A percentile compares a stretch with the other conserved stretches of the same genome.
Evolutionary conservation across 306 rosid species (phyloP).

Genomic region (Crotalaria pallida): DNA sequence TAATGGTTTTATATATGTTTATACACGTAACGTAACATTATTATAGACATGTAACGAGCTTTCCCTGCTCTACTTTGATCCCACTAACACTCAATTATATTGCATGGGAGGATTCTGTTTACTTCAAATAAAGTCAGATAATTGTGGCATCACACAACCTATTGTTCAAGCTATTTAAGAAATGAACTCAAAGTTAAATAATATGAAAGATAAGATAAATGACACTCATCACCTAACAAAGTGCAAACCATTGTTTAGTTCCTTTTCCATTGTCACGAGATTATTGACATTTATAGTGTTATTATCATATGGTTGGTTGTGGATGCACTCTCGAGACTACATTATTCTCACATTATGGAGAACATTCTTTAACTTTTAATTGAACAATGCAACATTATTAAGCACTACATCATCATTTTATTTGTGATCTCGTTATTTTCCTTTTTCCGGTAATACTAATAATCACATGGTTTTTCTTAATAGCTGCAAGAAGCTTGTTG

Average conservation of each 20-base stretch:
- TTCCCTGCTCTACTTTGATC: not conserved
- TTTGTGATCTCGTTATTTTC: no score
- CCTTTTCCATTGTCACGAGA: not conserved
- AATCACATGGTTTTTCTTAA: no score
- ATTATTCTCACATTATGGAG: not conserved
- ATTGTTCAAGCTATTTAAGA: not conserved
- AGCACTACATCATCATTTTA: not conserved
- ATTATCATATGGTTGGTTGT: no score
- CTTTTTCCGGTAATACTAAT: no score
- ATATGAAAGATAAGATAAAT: no score
- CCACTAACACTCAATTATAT: not conserved
- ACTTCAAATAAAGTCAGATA: not conserved
- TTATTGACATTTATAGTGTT: not conserved
- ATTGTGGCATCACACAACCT: not conserved
- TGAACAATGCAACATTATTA: not conserved
- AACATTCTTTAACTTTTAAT: not conserved
- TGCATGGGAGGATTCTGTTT: not conserved
- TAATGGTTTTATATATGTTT: not conserved
- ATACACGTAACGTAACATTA: not conserved
- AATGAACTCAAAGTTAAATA: no score
- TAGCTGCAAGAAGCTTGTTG: not conserved
- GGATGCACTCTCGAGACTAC: not conserved
- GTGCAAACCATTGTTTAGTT: not conserved
- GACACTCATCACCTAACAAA: not conserved
- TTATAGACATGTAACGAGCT: no score